These are phyloP conservation scores for Fusarium sp. DNA, from an alignment of 2,329 filamentous ascomycete species.

Conservation along the genomic window DNA sequence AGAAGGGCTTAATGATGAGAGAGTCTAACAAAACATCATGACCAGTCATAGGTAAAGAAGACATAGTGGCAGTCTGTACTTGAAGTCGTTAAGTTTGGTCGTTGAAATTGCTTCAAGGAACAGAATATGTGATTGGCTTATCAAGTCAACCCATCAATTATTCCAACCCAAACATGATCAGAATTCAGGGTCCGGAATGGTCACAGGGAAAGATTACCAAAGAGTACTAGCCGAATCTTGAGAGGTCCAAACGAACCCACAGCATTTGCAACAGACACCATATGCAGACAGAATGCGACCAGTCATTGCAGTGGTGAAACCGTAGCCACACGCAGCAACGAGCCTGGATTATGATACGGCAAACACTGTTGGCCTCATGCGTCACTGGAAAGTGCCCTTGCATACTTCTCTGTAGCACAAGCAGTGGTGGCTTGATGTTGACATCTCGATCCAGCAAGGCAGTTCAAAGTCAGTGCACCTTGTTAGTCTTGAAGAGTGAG, in stretches of 20 bases:
- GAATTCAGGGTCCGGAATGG: neutral
- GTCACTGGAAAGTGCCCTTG: slow-evolving; percentile 22
- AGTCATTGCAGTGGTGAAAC: slow-evolving; percentile 31
- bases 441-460: slow-evolving; percentile 28
- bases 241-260: neutral
- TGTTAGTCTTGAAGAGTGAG: neutral
- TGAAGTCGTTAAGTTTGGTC: slow-evolving; percentile 1
- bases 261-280: neutral
- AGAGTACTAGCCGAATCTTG: neutral
- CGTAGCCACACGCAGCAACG: slow-evolving; percentile 22
- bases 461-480: neutral
- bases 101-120: neutral
- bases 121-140: slow-evolving; percentile 20
- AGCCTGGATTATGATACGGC: slow-evolving; percentile 10
- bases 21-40: slow-evolving; percentile 13
- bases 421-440: slow-evolving; percentile 8
- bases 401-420: slow-evolving; percentile 20
- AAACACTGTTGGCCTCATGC: slow-evolving; percentile 12
- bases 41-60: slow-evolving; percentile 6
- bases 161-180: neutral
- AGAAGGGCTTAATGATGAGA: neutral
- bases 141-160: neutral
- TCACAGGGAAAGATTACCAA: neutral
- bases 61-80: neutral
- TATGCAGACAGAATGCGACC: slow-evolving; percentile 5